Percentiles rank a stretch among this genome's conserved stretches.
phyloP scores from a whole-genome alignment of 2,329 filamentous ascomycete genomes.

The Hypomyces rosellus region DNA sequence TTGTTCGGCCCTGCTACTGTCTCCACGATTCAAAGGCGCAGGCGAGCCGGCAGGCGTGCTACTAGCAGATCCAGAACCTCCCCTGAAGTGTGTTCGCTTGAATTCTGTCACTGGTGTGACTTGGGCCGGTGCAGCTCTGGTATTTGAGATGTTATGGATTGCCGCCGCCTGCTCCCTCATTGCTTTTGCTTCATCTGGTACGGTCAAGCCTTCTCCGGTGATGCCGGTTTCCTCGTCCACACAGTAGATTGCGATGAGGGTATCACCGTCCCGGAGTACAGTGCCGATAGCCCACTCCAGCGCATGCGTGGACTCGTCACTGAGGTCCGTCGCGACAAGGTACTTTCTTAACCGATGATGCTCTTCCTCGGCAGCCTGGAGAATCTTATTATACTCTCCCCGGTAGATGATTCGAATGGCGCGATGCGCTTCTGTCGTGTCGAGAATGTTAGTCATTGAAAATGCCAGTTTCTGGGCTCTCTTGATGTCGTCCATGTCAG shows the following conservation, averaged over 20 bases:
- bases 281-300: constrained; percentile 97
- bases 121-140: constrained; percentile 27
- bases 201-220: constrained; percentile 42
- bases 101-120: constrained; percentile 30
- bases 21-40: constrained; percentile 41
- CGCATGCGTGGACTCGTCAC: constrained; percentile 88
- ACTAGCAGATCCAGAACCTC: constrained; percentile 21
- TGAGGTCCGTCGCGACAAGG: constrained; percentile 90
- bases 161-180: constrained; percentile 71
- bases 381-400: constrained; percentile 73
- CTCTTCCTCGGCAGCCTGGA: constrained; percentile 71
- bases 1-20: constrained; percentile 59
- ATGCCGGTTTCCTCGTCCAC: constrained; percentile 78
- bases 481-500: constrained; percentile 76
- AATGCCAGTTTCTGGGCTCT: constrained; percentile 80
- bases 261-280: constrained; percentile 88
- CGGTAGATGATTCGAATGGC: constrained; percentile 86
- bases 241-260: constrained; percentile 86
- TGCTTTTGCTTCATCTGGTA: constrained; percentile 66
- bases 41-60: constrained; percentile 38
- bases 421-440: constrained; percentile 68
- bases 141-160: constrained; percentile 55
- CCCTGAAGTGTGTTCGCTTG: constrained; percentile 23
- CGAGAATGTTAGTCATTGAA: constrained; percentile 71
- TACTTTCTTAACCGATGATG: constrained; percentile 79